Conservation (phyloP, 148 eudicot species). For the Nepenthes gracilis region DNA sequence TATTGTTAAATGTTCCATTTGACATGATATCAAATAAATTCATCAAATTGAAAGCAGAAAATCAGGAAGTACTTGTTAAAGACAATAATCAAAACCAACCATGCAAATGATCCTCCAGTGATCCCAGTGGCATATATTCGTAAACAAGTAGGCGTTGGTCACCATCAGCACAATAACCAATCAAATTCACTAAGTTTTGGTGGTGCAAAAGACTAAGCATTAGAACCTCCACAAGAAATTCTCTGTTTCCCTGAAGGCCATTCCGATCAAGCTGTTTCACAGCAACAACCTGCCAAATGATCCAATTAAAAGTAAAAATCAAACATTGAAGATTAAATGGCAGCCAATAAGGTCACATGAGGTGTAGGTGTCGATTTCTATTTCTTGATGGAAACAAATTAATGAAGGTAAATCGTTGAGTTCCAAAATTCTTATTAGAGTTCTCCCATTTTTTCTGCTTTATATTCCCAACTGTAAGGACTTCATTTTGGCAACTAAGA, state of each 20-base stretch:
- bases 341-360: not conserved
- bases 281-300: slow-evolving; percentile 68
- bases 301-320: not conserved
- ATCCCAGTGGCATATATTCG: slow-evolving; percentile 93
- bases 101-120: slow-evolving; percentile 95
- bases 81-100: slow-evolving; percentile 28
- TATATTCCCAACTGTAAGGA: too few species aligned
- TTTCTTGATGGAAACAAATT: too few species aligned
- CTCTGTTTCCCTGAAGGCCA: slow-evolving; percentile 95
- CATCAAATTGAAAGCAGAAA: too few species aligned
- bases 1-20: too few species aligned
- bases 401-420: too few species aligned
- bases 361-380: too few species aligned
- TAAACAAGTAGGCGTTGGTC: slow-evolving; percentile 98
- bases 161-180: slow-evolving; percentile 97
- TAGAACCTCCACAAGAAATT: slow-evolving; percentile 93
- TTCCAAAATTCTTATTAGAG: too few species aligned
- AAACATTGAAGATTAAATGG: not conserved
- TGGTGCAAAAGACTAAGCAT: slow-evolving; percentile 98
- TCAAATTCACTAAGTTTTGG: slow-evolving; percentile 82
- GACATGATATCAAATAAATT: too few species aligned
- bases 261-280: slow-evolving; percentile 94
- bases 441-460: too few species aligned
- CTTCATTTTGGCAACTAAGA: too few species aligned
- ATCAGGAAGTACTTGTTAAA: too few species aligned